These are phyloP conservation scores for Neurospora tetrasperma DNA, from an alignment of 495 filamentous ascomycete species.

Conservation along the genomic window DNA sequence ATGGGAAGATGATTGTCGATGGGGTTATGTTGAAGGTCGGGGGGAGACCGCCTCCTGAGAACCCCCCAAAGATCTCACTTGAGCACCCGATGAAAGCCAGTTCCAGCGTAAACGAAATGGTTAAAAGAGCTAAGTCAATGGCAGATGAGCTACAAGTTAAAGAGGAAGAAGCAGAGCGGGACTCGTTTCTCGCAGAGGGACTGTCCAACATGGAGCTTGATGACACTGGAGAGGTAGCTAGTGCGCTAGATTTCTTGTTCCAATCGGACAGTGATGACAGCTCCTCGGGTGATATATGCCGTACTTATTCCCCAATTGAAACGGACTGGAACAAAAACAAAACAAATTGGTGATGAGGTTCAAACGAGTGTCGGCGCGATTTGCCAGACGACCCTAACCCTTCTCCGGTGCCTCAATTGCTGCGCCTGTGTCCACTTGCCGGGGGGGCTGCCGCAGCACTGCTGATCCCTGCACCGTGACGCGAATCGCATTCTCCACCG, in stretches of 20 bases:
- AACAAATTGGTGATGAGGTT: background rate
- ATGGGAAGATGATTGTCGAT: background rate
- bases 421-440: too few species aligned
- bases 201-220: background rate
- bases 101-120: background rate
- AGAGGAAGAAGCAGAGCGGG: background rate
- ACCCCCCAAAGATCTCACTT: background rate
- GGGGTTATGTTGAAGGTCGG: background rate
- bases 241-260: background rate
- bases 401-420: background rate
- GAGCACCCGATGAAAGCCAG: background rate
- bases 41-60: background rate
- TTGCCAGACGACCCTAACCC: background rate
- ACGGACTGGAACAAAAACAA: background rate
- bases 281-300: background rate
- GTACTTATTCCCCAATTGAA: background rate
- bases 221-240: background rate
- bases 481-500: background rate
- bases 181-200: background rate
- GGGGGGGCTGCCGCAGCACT: background rate
- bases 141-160: background rate
- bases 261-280: background rate
- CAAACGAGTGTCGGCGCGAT: background rate
- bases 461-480: background rate
- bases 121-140: background rate